Evolutionary conservation across 164 flowering plant species (phyloP), one percentile per base, ranked within the genome.

Genomic region (Stephania cephalantha): DNA sequence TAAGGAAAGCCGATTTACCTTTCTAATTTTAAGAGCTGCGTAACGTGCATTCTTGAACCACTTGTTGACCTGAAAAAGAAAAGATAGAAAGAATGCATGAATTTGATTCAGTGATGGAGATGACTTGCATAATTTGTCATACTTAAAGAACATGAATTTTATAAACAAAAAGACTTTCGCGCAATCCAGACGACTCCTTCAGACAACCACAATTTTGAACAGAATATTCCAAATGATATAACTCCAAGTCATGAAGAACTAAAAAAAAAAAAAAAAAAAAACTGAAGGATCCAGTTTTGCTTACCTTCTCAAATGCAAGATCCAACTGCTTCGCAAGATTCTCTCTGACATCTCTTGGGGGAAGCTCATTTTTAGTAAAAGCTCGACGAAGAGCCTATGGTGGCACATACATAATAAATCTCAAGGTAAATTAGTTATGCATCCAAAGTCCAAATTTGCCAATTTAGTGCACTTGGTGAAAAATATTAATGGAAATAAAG

Each of bases 41-140:
- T 92, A 94, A 22, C 98, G 93, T 22, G 98, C 88, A 80, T 94
- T 94, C 83, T 92, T 94, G 90, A 94, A 94, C 98, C 98, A 94
- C 82, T 94, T 91, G 85, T 85, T 90, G 15, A 94, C 92, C 98
- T 94, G 89, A 72, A 83, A 83, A 72, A 71, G 45, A 15, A 72
- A 71, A 50, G 10, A 69, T 25, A 25, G 25, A 52, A 75, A 8
- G 42, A 55, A 65, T 8, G 20, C 2, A 70, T 7, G 46, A 7
- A 8, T n/a, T 44, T 18, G 20, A 29, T 15, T 35, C 20, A 18
- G 4, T 10, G 13, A 63, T 64, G 12, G 15, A 46, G 63, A 69
- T 9, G 71, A 25, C 17, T 44, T 31, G 35, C 35, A 77, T 13
- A 50, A 67, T 13, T 10, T 53, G 15, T 13, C 12, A 70, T 12